phyloP scores from a whole-genome alignment of 352 stramenopile species.

The Globisporangium spinosum region DNA sequence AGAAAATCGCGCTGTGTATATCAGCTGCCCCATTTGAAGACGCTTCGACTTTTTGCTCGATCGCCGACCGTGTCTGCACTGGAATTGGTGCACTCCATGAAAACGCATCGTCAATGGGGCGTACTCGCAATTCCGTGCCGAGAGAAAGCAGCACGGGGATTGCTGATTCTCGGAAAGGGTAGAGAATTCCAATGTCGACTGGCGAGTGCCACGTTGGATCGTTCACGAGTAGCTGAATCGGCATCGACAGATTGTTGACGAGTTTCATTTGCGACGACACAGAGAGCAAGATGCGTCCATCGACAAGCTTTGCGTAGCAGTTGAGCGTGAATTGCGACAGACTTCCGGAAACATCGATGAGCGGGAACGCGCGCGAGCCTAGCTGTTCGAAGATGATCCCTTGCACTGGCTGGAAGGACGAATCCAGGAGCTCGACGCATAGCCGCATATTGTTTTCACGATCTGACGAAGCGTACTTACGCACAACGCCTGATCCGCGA shows the following conservation, averaged over 20 bases:
- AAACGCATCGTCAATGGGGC: conserved; percentile 45
- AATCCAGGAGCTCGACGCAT: conserved; percentile 55
- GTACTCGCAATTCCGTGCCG: conserved; percentile 64
- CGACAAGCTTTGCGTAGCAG: conserved; percentile 62
- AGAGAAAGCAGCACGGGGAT: conserved; percentile 68
- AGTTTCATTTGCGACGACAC: conserved; percentile 81
- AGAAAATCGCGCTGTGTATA: conserved; percentile 53
- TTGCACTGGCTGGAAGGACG: conserved; percentile 65
- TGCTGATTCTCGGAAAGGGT: conserved; percentile 53
- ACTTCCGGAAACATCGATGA: conserved; percentile 47
- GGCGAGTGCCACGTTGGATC: conserved; percentile 71
- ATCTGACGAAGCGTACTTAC: conserved; percentile 63
- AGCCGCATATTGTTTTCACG: conserved; percentile 55
- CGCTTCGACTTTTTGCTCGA: conserved; percentile 64
- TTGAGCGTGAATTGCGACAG: conserved; percentile 61
- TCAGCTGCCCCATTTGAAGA: conserved; percentile 24
- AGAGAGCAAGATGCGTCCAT: conserved; percentile 73
- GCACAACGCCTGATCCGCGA: conserved; percentile 60
- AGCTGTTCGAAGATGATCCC: conserved; percentile 83
- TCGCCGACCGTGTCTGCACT: conserved; percentile 58
- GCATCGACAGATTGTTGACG: conserved; percentile 60
- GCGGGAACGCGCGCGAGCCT: conserved; percentile 54
- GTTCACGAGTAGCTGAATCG: conserved; percentile 76
- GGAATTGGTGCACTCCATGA: conserved; percentile 76
- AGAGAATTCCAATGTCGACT: conserved; percentile 66